These are phyloP conservation scores for Cicer chorassanicum DNA, from an alignment of 306 rosid genomes.

Conservation along the genomic window DNA sequence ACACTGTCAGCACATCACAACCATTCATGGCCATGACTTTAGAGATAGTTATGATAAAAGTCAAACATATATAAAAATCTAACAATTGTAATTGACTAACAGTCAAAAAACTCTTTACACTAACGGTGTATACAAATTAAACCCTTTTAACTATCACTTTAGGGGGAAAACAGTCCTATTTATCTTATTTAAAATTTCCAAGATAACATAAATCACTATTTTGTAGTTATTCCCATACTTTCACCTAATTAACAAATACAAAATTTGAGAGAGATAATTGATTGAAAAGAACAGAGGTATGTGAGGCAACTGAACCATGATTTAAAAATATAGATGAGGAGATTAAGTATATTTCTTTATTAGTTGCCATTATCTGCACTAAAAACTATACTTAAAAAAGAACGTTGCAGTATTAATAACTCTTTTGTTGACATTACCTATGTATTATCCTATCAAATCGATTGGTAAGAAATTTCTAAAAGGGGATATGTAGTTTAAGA, in stretches of 20 bases:
- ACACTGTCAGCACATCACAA: no score
- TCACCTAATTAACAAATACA: background rate
- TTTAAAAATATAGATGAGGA: background rate
- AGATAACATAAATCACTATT: background rate
- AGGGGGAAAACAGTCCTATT: no score
- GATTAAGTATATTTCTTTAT: background rate
- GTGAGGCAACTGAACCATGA: background rate
- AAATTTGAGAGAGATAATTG: background rate
- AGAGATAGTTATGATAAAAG: no score
- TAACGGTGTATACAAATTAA: no score
- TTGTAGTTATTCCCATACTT: background rate
- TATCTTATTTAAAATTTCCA: background rate
- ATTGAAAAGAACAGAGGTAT: background rate
- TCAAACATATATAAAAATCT: no score
- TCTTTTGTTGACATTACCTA: conserved; percentile 47
- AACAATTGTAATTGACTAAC: no score
- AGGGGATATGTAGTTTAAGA: conserved; percentile 49
- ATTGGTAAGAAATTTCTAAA: conserved; percentile 61
- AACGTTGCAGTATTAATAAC: conserved; percentile 20
- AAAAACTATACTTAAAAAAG: background rate
- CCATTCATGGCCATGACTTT: no score
- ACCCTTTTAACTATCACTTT: no score
- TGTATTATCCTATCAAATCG: conserved; percentile 53
- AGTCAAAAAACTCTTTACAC: no score
- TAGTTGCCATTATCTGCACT: background rate